Evolutionary conservation across 768 basidiomycete species (phyloP).

Genomic region (Agrocybe praecox): DNA sequence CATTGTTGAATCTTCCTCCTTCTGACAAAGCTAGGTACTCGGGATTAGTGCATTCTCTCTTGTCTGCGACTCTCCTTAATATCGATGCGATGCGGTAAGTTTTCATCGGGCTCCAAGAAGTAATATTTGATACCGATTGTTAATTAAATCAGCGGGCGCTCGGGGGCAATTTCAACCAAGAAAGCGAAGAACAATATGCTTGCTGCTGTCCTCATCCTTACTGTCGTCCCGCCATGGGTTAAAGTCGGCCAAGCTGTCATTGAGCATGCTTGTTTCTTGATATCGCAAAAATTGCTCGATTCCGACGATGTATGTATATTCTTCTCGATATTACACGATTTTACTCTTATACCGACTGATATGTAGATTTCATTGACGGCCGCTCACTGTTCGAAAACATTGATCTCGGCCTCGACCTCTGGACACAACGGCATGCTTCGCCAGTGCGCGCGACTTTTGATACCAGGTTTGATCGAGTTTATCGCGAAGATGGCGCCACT

Average conservation of each 20-base stretch:
- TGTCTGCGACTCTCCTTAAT: slow-evolving; percentile 85
- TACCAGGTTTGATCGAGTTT: slow-evolving; percentile 84
- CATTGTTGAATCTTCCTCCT: slow-evolving; percentile 60
- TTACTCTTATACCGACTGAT: too few relatives aligned
- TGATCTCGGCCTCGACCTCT: slow-evolving; percentile 70
- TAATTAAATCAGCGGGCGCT: slow-evolving; percentile 63
- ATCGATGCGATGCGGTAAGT: slow-evolving; percentile 90
- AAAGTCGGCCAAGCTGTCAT: slow-evolving; percentile 74
- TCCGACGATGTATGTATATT: slow-evolving; percentile 57
- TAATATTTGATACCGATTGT: neutral
- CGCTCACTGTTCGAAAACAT: slow-evolving; percentile 86
- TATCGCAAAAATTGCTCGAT: slow-evolving; percentile 79
- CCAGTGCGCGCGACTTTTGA: slow-evolving; percentile 68
- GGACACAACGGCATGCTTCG: slow-evolving; percentile 64
- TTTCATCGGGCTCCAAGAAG: neutral
- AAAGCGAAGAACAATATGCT: slow-evolving; percentile 93
- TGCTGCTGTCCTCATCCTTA: slow-evolving; percentile 83
- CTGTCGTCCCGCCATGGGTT: slow-evolving; percentile 67
- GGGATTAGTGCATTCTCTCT: slow-evolving; percentile 70
- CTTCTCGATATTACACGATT: neutral
- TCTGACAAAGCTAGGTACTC: slow-evolving; percentile 54
- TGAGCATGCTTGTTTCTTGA: slow-evolving; percentile 84
- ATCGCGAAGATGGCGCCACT: slow-evolving; percentile 68
- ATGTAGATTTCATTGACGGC: slow-evolving; percentile 79
- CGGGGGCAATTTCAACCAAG: slow-evolving; percentile 71